Evolutionary conservation across 192 early-diverging fungal genomes (phyloP).

Genomic region (Martensiomyces pterosporus): DNA sequence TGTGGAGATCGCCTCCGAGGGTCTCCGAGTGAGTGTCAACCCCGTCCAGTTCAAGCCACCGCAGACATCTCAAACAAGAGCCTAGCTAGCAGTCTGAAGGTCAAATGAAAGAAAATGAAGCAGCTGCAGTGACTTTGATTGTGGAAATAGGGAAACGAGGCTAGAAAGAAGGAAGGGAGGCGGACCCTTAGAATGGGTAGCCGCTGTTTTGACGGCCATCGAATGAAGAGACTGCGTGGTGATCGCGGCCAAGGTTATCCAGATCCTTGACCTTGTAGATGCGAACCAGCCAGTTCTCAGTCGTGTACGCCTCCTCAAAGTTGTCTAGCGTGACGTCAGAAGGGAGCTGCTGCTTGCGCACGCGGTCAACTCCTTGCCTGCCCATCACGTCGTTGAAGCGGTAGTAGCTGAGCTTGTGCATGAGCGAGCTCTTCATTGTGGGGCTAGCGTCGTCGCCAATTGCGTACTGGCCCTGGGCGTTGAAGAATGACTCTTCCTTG

Average conservation of each 20-base stretch:
- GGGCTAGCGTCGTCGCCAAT: slow-evolving; percentile 85
- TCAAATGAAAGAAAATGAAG: no score
- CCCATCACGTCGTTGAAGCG: slow-evolving; percentile 88
- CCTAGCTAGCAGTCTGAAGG: no score
- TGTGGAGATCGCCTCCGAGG: slow-evolving; percentile 12
- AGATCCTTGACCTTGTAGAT: slow-evolving; percentile 97
- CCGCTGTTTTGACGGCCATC: slow-evolving; percentile 5
- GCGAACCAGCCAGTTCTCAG: slow-evolving; percentile 97
- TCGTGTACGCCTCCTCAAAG: slow-evolving; percentile 91
- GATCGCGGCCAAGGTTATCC: slow-evolving; percentile 82
- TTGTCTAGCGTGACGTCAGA: slow-evolving; percentile 72
- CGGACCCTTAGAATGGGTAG: no score
- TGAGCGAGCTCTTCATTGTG: slow-evolving; percentile 86
- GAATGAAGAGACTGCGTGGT: slow-evolving; percentile 20
- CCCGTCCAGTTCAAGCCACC: slow-evolving; percentile 34
- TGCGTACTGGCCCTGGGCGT: slow-evolving; percentile 81
- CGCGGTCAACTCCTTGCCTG: slow-evolving; percentile 73
- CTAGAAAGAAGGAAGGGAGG: background rate
- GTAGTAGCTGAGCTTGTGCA: slow-evolving; percentile 99
- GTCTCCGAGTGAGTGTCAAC: slow-evolving; percentile 8
- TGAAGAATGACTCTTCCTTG: slow-evolving; percentile 86
- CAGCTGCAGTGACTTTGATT: background rate
- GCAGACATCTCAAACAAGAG: slow-evolving; percentile 24
- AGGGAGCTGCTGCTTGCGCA: slow-evolving; percentile 74
- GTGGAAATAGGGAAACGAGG: background rate